Evolutionary conservation across 164 flowering plant species (phyloP), one percentile per base, ranked within the genome.

Genomic region (Umbilicus rupestris): DNA sequence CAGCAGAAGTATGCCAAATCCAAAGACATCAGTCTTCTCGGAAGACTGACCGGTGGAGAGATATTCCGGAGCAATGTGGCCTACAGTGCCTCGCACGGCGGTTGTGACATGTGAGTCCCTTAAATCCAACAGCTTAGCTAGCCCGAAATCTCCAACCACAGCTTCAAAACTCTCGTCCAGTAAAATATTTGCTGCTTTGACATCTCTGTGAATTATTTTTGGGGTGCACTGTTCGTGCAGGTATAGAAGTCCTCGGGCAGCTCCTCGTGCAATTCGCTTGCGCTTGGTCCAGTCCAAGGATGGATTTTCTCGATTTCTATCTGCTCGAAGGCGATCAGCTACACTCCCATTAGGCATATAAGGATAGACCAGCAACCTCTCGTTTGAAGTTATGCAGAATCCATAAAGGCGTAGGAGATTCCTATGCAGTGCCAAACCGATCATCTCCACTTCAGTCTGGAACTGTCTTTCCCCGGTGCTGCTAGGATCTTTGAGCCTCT

Each of bases 361-460:
- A 39, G 99, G 99, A 77, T 89, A 92, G 31, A 92, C 88, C 50
- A 95, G 96, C 77, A 95, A 70, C 72, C 95, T 83, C 71, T 95
- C 99, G 24, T 84, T 75, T 6, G 89, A 71, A 17, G 97, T 82
- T 96, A 88, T 81, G 73, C 97, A 95, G 68, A 95, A 95, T 9
- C 99, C 99, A 81, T 84, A 94, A 24, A 95, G 62, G 7, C 90
- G 86, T 55, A 95, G 78, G 57, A 95, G 97, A 77, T 95, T 95
- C 66, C 99, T 77, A 71, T 95, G 97, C 75, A 91, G 66, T 69
- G 94, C 99, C 73, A 95, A 81, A 55, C 99, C 90, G 75, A 95
- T 95, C 93, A 88, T 85, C 80, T 89, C 97, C 66, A 95, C 97
- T 79, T 95, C 99, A n/a, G 99, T 95, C 73, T 92, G 97, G 76